phyloP scores from a whole-genome alignment of 2,329 filamentous ascomycete genomes.

The Fusarium sp. region DNA sequence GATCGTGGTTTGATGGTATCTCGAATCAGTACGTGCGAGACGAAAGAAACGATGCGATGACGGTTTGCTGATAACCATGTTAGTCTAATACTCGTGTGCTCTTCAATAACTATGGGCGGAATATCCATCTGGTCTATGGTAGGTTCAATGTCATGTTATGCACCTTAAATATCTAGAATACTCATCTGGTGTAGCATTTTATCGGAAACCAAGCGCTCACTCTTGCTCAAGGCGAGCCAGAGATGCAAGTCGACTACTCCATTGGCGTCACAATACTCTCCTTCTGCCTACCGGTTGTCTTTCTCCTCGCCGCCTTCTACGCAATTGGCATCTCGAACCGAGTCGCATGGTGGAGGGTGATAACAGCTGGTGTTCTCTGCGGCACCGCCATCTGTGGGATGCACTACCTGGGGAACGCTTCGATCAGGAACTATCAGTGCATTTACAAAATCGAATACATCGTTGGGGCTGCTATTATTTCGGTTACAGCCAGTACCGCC shows the following conservation, averaged over 20 bases:
- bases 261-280: slow-evolving; percentile 14
- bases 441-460: slow-evolving; percentile 70
- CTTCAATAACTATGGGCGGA: slow-evolving; percentile 23
- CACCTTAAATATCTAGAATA: neutral
- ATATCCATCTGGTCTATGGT: slow-evolving; percentile 31
- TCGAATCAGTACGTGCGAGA: slow-evolving; percentile 17
- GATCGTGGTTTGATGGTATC: slow-evolving; percentile 26
- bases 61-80: neutral
- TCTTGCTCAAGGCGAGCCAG: neutral
- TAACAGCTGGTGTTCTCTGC: slow-evolving; percentile 74
- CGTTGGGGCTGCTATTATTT: slow-evolving; percentile 76
- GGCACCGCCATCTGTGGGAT: slow-evolving; percentile 83
- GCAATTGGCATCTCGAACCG: slow-evolving; percentile 70
- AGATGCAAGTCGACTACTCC: slow-evolving; percentile 18
- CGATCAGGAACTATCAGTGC: slow-evolving; percentile 81
- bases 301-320: slow-evolving; percentile 79
- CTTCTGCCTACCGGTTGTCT: slow-evolving; percentile 61
- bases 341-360: slow-evolving; percentile 68
- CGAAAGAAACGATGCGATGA: neutral
- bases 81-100: slow-evolving; percentile 12
- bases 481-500: slow-evolving; percentile 75
- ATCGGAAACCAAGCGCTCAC: slow-evolving; percentile 19
- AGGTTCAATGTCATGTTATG: neutral
- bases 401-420: slow-evolving; percentile 87
- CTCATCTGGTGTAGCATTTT: slow-evolving; percentile 2